Evolutionary conservation across 345 rosid species (phyloP).

Genomic region (Rubroshorea leprosula): DNA sequence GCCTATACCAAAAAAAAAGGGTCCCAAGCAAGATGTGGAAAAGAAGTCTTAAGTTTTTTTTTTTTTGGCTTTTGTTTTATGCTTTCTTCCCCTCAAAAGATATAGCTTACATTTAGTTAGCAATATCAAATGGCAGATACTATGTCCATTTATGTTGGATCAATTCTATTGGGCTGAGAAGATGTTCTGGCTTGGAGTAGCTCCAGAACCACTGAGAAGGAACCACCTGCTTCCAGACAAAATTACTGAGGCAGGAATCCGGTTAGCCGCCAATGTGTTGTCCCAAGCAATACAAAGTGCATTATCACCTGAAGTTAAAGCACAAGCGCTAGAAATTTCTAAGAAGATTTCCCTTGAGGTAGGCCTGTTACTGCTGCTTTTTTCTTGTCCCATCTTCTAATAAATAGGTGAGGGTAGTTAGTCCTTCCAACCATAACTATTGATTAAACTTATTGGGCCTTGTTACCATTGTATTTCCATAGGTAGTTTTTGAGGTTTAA

Average conservation of each 20-base stretch:
- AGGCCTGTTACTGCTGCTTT: constrained; percentile 12
- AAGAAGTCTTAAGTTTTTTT: too few species aligned
- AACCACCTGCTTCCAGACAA: constrained; percentile 46
- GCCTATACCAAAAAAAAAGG: too few species aligned
- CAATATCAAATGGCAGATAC: constrained; percentile 39
- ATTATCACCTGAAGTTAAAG: constrained; percentile 42
- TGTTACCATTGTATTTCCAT: too few species aligned
- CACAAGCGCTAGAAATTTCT: constrained; percentile 49
- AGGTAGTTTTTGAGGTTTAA: too few species aligned
- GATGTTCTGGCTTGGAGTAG: constrained; percentile 90
- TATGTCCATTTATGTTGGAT: constrained; percentile 84
- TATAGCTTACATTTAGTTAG: too few species aligned
- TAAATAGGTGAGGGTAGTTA: not conserved
- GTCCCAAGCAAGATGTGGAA: too few species aligned
- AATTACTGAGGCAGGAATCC: constrained; percentile 28
- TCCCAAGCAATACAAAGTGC: constrained; percentile 51
- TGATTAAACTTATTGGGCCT: too few species aligned
- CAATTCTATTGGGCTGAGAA: constrained; percentile 96
- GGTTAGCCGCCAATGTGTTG: constrained; percentile 44
- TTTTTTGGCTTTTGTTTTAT: not conserved
- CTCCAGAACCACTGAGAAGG: constrained; percentile 65
- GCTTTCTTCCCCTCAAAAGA: constrained; percentile 6
- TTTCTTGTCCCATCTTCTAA: not conserved
- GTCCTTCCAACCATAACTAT: not conserved
- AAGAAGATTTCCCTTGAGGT: constrained; percentile 63